phyloP scores from a whole-genome alignment of 176 grass and related monocot genomes.

The Neostapfia colusana region DNA sequence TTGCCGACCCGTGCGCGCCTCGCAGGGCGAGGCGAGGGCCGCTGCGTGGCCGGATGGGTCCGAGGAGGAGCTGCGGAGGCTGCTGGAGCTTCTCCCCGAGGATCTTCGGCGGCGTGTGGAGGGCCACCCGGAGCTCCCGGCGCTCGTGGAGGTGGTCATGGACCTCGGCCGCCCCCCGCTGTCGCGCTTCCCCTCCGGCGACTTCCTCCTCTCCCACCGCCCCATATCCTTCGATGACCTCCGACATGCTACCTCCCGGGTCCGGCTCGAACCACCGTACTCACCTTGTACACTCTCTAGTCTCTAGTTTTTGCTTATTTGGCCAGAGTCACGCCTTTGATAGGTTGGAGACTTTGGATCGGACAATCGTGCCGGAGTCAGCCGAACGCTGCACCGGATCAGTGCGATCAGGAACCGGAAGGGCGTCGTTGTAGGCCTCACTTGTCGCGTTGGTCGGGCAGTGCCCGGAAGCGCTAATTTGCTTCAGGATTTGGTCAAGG shows the following conservation, averaged over 20 bases:
- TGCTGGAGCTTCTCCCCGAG: constrained; percentile 57
- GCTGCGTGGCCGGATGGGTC: constrained; percentile 18
- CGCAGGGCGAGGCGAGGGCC: not conserved
- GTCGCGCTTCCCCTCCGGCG: constrained; percentile 73
- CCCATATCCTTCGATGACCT: constrained; percentile 64
- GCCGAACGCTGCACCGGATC: constrained; percentile 71
- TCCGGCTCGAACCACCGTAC: not conserved
- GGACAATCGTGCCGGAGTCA: constrained; percentile 83
- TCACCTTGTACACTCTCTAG: not conserved
- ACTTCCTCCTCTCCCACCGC: constrained; percentile 66
- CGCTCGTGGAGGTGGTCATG: constrained; percentile 89
- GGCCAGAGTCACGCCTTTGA: not conserved
- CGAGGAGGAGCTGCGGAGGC: constrained; percentile 58
- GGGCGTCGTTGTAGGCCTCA: constrained; percentile 72
- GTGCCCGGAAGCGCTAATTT: constrained; percentile 77
- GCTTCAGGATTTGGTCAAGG: constrained; percentile 82
- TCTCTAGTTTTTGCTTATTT: not conserved
- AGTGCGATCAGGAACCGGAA: constrained; percentile 82
- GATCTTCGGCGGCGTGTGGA: constrained; percentile 62
- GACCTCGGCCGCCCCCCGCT: constrained; percentile 73
- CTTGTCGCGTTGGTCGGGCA: constrained; percentile 80
- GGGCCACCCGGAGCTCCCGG: constrained; percentile 58
- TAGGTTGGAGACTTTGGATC: constrained; percentile 80
- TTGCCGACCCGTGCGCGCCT: not conserved
- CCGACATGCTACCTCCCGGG: constrained; percentile 69